phyloP scores from a whole-genome alignment of 371 early-diverging fungal species.

The Polyrhizophydium stewartii region DNA sequence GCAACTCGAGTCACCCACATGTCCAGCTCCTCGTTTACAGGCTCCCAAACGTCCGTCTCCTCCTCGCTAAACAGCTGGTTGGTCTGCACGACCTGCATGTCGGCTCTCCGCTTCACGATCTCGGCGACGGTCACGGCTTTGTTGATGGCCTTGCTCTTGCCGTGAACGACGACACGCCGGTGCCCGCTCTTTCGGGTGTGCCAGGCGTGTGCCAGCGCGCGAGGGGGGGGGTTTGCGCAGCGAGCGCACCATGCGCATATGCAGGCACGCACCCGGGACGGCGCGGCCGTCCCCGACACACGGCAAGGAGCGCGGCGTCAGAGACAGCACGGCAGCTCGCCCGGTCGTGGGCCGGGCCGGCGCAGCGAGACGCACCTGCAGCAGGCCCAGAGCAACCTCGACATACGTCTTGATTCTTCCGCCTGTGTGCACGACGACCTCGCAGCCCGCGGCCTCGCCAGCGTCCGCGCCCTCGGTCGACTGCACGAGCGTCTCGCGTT shows the following conservation, averaged over 20 bases:
- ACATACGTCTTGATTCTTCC: constrained; percentile 16
- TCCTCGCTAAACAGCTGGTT: constrained; percentile 1
- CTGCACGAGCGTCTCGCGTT: not conserved
- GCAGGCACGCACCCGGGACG: too few species aligned
- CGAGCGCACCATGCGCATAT: too few species aligned
- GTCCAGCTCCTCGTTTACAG: constrained; percentile 14
- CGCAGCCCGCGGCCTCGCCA: too few species aligned
- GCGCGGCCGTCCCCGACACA: too few species aligned
- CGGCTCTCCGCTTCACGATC: constrained; percentile 57
- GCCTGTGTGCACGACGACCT: constrained; percentile 2
- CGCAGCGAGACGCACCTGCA: constrained; percentile 8
- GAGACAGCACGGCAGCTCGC: too few species aligned
- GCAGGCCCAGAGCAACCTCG: not conserved
- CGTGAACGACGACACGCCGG: constrained; percentile 6
- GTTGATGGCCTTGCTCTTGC: constrained; percentile 49
- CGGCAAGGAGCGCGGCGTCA: too few species aligned
- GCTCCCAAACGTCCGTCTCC: constrained; percentile 24
- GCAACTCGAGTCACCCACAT: not conserved
- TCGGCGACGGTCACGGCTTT: constrained; percentile 65
- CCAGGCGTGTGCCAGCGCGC: too few species aligned
- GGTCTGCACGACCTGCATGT: not conserved
- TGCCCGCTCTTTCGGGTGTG: constrained; percentile 6
- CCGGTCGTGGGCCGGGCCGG: too few species aligned
- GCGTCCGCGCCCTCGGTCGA: not conserved
- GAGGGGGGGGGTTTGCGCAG: too few species aligned